Evolutionary conservation across 2,329 filamentous ascomycete species (phyloP).

Genomic region (Verticillium tricorpus): DNA sequence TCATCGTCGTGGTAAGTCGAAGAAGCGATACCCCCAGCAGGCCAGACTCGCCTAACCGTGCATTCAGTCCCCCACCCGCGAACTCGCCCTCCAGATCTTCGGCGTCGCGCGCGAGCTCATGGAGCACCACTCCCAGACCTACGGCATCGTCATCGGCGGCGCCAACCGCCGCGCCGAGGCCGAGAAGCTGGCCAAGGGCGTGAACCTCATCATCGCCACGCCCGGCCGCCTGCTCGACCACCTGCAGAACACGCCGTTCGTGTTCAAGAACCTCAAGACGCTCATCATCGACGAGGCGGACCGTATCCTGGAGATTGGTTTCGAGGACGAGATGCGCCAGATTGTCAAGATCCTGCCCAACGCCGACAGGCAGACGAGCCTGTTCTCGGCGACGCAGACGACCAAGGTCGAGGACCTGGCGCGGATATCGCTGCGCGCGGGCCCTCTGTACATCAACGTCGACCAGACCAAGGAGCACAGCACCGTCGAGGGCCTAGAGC

Average conservation of each 20-base stretch:
- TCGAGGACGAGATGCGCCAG: constrained; percentile 97
- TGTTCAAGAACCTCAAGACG: constrained; percentile 88
- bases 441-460: constrained; percentile 95
- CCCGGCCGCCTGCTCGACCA: constrained; percentile 92
- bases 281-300: constrained; percentile 96
- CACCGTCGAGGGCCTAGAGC: constrained; percentile 90
- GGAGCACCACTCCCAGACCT: constrained; percentile 88
- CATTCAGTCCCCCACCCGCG: constrained; percentile 71
- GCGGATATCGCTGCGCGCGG: constrained; percentile 83
- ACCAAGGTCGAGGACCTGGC: constrained; percentile 98
- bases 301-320: constrained; percentile 92
- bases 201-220: constrained; percentile 91
- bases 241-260: constrained; percentile 85
- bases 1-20: constrained; percentile 63
- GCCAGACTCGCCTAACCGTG: neutral
- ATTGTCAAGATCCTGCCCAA: constrained; percentile 86
- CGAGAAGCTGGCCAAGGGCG: constrained; percentile 89
- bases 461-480: constrained; percentile 85
- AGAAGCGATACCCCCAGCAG: neutral
- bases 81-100: constrained; percentile 93
- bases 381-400: constrained; percentile 98
- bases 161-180: constrained; percentile 88
- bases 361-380: constrained; percentile 85
- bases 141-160: constrained; percentile 93
- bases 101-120: constrained; percentile 91